Evolutionary conservation across 306 rosid genomes (phyloP), one percentile per base, ranked within the genome.

Genomic region (Phaseolus lunatus): DNA sequence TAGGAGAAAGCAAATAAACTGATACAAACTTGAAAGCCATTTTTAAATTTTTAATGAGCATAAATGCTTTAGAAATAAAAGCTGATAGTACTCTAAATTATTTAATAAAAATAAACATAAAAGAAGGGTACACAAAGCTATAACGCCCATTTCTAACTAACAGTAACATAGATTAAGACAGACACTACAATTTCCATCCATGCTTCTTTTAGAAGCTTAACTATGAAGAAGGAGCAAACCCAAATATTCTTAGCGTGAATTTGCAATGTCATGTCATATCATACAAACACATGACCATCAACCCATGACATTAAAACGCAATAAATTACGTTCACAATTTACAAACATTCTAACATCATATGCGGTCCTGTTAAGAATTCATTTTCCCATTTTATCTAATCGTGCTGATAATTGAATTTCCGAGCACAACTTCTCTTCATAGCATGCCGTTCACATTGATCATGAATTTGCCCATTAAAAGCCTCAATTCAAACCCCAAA

Each of bases 161-260:
- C 47, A 27, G 33, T 1, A 26, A 61, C 62, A 35, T 23, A 56
- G 9, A 64, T 52, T 2, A 9, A 52, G 41, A 62, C 9, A 72
- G 11, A 54, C 26, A 56, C 9, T 27, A 45, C 35, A 73, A 19
- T 16, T 39, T n/a, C 58, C 29, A 41, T 54, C 48, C 63, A 14
- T 7, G 12, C 11, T 49, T 7, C 16, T 19, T 56, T 67, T 65
- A 80, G 76, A 67, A 73, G 49, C 66, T 47, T 66, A 49, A 65
- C 47, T 31, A 33, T 61, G 10, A 81, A 57, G 39, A 68, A 59
- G 41, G 49, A 33, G 35, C 31, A 74, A 12, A 48, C 3, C 65
- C 35, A 49, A 62, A 39, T 20, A 58, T 9, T 58, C 11, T 58
- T 26, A 27, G 26, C 1, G 24, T 11, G 18, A 57, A 23, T 24